phyloP scores from a whole-genome alignment of 1,284 basidiomycete genomes.

The Phylloboletellus chloephorus region DNA sequence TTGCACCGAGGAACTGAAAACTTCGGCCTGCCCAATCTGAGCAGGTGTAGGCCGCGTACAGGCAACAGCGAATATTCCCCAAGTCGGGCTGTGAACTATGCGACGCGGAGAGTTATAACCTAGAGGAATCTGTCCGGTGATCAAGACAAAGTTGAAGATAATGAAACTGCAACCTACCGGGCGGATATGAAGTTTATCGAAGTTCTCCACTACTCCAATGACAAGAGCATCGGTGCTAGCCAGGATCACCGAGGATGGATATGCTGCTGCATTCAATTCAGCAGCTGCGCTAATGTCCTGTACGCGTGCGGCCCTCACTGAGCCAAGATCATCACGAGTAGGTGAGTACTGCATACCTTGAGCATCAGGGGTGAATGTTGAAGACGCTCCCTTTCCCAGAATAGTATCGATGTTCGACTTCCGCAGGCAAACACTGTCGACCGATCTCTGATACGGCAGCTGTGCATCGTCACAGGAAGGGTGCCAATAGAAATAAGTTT shows the following conservation, averaged over 20 bases:
- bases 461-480: slow-evolving; percentile 57
- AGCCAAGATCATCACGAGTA: slow-evolving; percentile 2
- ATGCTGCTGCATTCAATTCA: slow-evolving; percentile 43
- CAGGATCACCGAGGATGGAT: slow-evolving; percentile 53
- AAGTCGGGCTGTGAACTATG: slow-evolving; percentile 52
- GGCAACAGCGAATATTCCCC: slow-evolving; percentile 61
- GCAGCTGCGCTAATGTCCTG: slow-evolving; percentile 61
- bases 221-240: slow-evolving; percentile 52
- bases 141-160: slow-evolving; percentile 9
- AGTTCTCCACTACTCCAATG: slow-evolving; percentile 61
- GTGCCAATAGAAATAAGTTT: slow-evolving; percentile 66
- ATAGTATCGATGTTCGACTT: slow-evolving; percentile 57
- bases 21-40: slow-evolving; percentile 49
- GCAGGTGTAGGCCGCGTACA: slow-evolving; percentile 49
- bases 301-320: neutral
- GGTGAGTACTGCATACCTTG: slow-evolving; percentile 47
- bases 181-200: slow-evolving; percentile 79
- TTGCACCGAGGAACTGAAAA: slow-evolving; percentile 54
- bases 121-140: slow-evolving; percentile 50
- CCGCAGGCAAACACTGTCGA: slow-evolving; percentile 61
- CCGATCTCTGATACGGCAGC: slow-evolving; percentile 46
- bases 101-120: slow-evolving; percentile 63
- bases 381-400: slow-evolving; percentile 62
- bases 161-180: slow-evolving; percentile 45
- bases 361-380: slow-evolving; percentile 67